These are phyloP conservation scores for Trichophyton simii DNA, from an alignment of 2,329 filamentous ascomycete genomes.

Conservation along the genomic window DNA sequence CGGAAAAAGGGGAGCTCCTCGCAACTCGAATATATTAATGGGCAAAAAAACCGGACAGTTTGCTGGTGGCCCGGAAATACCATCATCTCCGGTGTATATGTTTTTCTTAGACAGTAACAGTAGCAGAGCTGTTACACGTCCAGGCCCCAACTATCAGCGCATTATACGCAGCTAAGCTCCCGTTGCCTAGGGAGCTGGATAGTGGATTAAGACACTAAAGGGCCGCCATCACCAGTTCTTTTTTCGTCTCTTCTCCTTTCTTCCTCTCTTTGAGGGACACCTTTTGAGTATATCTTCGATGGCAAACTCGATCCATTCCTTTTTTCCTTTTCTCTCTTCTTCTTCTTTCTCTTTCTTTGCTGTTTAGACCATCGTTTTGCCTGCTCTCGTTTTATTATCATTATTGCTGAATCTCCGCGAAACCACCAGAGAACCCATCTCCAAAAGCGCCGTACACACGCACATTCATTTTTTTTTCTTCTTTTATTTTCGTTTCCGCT, in stretches of 20 bases:
- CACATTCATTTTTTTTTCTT: not conserved
- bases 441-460: not conserved
- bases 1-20: not conserved
- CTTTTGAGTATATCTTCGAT: not conserved
- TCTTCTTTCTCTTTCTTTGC: not conserved
- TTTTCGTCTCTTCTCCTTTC: not conserved
- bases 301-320: not conserved
- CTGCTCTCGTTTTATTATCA: no score
- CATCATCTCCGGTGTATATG: not conserved
- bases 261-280: not conserved
- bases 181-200: slow-evolving; percentile 3
- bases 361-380: not conserved
- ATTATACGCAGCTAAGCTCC: slow-evolving; percentile 3
- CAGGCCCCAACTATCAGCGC: not conserved
- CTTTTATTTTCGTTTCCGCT: not conserved
- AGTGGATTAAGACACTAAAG: slow-evolving; percentile 3
- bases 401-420: not conserved
- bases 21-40: not conserved
- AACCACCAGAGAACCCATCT: not conserved
- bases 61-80: not conserved
- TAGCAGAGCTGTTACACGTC: slow-evolving; percentile 1
- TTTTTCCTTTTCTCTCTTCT: slow-evolving; percentile 1
- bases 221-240: slow-evolving; percentile 1
- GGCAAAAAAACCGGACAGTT: not conserved
- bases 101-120: not conserved